phyloP scores from a whole-genome alignment of 768 basidiomycete species.

The Termitomyces sp. region DNA sequence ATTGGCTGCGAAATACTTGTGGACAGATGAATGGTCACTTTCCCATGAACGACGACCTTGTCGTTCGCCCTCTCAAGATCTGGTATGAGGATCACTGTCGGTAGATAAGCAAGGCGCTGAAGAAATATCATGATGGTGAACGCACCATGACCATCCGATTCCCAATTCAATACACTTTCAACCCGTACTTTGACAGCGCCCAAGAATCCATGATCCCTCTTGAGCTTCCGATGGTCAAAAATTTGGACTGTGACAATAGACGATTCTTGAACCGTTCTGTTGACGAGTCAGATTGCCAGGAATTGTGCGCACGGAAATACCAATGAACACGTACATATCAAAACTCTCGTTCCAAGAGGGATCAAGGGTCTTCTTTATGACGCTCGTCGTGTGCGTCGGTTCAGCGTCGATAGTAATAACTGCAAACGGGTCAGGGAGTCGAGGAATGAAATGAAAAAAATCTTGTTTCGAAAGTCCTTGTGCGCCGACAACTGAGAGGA shows the following conservation, averaged over 20 bases:
- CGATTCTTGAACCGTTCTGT: slow-evolving; percentile 93
- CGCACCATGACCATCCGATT: slow-evolving; percentile 90
- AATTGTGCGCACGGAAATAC: neutral
- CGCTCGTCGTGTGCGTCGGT: slow-evolving; percentile 94
- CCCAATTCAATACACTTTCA: slow-evolving; percentile 85
- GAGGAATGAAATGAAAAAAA: too few species aligned
- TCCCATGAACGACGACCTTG: slow-evolving; percentile 95
- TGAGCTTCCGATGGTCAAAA: slow-evolving; percentile 99
- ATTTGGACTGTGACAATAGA: slow-evolving; percentile 98
- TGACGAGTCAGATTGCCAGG: slow-evolving; percentile 1
- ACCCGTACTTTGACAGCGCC: slow-evolving; percentile 97
- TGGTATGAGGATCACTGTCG: slow-evolving; percentile 88
- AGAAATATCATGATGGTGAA: slow-evolving; percentile 3
- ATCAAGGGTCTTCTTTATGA: slow-evolving; percentile 93
- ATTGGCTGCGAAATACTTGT: slow-evolving; percentile 87
- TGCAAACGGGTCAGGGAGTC: slow-evolving; percentile 96
- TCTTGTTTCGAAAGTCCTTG: slow-evolving; percentile 93
- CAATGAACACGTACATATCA: slow-evolving; percentile 69
- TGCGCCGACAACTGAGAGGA: slow-evolving; percentile 80
- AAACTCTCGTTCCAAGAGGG: slow-evolving; percentile 99
- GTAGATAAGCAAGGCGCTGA: slow-evolving; percentile 6
- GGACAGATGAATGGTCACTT: slow-evolving; percentile 93
- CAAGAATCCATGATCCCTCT: slow-evolving; percentile 96
- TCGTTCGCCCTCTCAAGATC: slow-evolving; percentile 99
- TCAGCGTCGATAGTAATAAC: slow-evolving; percentile 98